A percentile compares a stretch with the other conserved stretches of the same genome.
Conservation (phyloP, 139 green algal species). For the Tetradesmus lagerheimii region DNA sequence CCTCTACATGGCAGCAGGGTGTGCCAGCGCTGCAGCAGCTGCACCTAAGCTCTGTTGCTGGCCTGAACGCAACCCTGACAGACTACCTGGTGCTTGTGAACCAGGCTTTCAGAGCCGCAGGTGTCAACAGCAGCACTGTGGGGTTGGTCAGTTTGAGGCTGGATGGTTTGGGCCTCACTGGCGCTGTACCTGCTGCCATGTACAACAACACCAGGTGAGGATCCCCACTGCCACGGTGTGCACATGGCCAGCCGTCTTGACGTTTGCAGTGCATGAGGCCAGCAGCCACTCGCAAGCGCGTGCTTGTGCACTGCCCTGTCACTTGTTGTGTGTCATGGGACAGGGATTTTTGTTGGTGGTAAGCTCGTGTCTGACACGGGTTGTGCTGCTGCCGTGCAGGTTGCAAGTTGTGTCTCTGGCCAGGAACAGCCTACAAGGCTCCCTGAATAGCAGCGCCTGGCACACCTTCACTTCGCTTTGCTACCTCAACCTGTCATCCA, state of each 20-base stretch:
- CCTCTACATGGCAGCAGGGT: conserved; percentile 16
- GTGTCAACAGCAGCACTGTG: not conserved
- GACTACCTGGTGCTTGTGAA: not conserved
- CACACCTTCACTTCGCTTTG: not conserved
- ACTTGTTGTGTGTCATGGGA: not conserved
- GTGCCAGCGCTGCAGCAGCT: not conserved
- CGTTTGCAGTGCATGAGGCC: no score
- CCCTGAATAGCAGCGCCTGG: not conserved
- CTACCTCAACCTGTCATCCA: conserved; percentile 21
- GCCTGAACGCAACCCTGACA: not conserved
- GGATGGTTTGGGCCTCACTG: conserved; percentile 1
- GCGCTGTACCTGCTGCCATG: not conserved
- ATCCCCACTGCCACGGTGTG: not conserved
- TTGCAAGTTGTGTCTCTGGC: conserved; percentile 2
- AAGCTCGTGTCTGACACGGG: no score
- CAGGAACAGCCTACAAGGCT: conserved; percentile 22
- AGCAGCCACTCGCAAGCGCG: not conserved
- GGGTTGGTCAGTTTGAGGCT: conserved; percentile 9
- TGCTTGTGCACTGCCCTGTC: not conserved
- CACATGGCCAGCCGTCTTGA: not conserved
- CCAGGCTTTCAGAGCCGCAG: not conserved
- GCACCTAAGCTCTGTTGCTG: not conserved
- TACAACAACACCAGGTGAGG: not conserved
- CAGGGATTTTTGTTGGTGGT: not conserved
- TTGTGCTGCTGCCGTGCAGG: not conserved